Percentiles rank a stretch among this genome's conserved stretches.
phyloP scores from a whole-genome alignment of 2,329 filamentous ascomycete genomes.

The Arthrobotrys iridis region DNA sequence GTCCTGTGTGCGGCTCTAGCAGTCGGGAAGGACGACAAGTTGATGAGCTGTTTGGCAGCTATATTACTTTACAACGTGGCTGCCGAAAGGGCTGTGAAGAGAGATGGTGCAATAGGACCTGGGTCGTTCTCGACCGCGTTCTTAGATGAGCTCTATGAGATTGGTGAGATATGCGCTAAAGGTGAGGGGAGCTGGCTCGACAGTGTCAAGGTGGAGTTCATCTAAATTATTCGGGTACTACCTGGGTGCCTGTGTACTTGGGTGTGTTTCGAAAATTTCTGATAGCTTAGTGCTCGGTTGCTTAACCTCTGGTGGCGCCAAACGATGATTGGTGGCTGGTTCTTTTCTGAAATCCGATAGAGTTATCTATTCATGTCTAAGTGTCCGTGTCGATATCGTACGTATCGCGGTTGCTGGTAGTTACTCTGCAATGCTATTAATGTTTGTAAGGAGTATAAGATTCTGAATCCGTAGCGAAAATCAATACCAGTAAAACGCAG shows the following conservation, averaged over 20 bases:
- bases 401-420: neutral
- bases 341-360: too few relatives aligned
- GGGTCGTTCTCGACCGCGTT: slow-evolving; percentile 88
- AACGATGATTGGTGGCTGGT: neutral
- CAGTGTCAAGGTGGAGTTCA: slow-evolving; percentile 28
- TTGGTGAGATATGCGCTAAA: slow-evolving; percentile 55
- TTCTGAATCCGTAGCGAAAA: too few relatives aligned
- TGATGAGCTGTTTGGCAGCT: slow-evolving; percentile 78
- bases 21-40: slow-evolving; percentile 68
- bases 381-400: too few relatives aligned
- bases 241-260: neutral
- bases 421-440: too few relatives aligned
- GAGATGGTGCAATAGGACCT: slow-evolving; percentile 77
- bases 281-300: neutral
- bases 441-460: too few relatives aligned
- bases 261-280: neutral
- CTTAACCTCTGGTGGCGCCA: neutral
- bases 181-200: slow-evolving; percentile 33
- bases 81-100: slow-evolving; percentile 67
- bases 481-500: too few relatives aligned
- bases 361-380: too few relatives aligned
- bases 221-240: neutral
- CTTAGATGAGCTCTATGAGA: slow-evolving; percentile 73
- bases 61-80: slow-evolving; percentile 81
- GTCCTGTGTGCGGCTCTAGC: slow-evolving; percentile 80